Base-by-base conservation (phyloP, 257 asterid species). In the Plantago major region DNA sequence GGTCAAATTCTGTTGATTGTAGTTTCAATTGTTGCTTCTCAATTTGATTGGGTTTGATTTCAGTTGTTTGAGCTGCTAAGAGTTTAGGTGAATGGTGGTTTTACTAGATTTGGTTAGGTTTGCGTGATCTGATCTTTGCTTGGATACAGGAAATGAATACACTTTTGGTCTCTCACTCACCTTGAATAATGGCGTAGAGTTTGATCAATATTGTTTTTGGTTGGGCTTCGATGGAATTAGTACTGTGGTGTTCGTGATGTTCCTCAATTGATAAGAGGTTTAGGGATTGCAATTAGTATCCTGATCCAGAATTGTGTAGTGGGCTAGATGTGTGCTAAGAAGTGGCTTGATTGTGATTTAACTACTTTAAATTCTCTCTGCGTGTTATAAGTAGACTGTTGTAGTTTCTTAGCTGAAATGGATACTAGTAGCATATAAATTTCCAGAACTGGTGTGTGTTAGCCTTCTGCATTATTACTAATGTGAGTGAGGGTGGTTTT, bases 1-100 rank as follows among this genome's bases (percentile, higher is more conserved):
- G 95, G 98, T 89, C 33, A 4, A 38, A 42, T 38, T 43, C 49
- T 44, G 42, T 50, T 50, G 11, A 14, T 19, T 50, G 16, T 17
- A 14, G 5, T 50, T 28, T 10, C 17, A 4, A 17, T 15, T 26
- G 3, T 7, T 40, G 15, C 33, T 40, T 11, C 1, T 22, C 3
- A 57, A 55, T 72, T 2, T 33, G 58, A 59, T 64, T 69, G 46
- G 56, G 2, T 42, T 47, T 47, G 57, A 51, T 37, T 33, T 57
- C 8, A 38, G 30, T 11, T 42, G 49, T 42, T 16, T 10, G 10
- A 60, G 61, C 7, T 6, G 30, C 57, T 8, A 14, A 47, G 49
- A 65, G 47, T 42, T 16, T 15, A 11, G 43, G 46, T 46, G 18
- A 9, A 14, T 16, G 46, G 48, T 42, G 18, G 6, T n/a, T 17